Percentiles rank a stretch among this genome's conserved stretches.
Evolutionary conservation across 1,284 basidiomycete genomes (phyloP).

Genomic region (Chalciporus sp.): DNA sequence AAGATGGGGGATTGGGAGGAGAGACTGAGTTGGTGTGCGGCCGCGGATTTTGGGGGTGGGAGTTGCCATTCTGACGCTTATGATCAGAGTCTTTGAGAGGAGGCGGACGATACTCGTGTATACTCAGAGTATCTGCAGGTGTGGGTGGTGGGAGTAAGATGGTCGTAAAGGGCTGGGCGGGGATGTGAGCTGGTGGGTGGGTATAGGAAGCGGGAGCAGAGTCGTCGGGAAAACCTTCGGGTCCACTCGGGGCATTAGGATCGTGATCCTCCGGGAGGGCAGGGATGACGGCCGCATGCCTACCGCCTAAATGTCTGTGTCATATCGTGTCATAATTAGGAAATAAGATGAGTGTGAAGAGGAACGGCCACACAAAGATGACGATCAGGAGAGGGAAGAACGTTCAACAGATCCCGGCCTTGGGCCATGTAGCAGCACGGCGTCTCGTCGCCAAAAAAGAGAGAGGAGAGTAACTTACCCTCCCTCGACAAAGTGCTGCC

Average conservation of each 20-base stretch:
- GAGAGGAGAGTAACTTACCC: slow-evolving; percentile 60
- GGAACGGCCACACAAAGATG: slow-evolving; percentile 19
- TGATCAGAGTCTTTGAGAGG: slow-evolving; percentile 20
- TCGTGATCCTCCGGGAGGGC: slow-evolving; percentile 74
- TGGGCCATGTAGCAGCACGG: slow-evolving; percentile 14
- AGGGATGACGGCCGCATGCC: slow-evolving; percentile 76
- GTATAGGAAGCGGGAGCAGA: slow-evolving; percentile 19
- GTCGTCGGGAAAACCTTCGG: slow-evolving; percentile 34
- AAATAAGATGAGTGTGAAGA: slow-evolving; percentile 29
- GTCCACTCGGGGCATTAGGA: slow-evolving; percentile 43
- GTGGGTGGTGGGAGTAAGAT: slow-evolving; percentile 34
- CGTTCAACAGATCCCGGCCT: slow-evolving; percentile 10
- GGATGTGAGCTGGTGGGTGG: slow-evolving; percentile 23
- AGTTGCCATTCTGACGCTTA: slow-evolving; percentile 22
- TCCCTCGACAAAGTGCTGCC: slow-evolving; percentile 81
- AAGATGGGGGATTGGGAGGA: slow-evolving; percentile 1
- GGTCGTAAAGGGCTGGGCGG: slow-evolving; percentile 32
- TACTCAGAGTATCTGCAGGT: slow-evolving; percentile 29
- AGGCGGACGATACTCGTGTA: slow-evolving; percentile 37
- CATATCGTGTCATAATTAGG: slow-evolving; percentile 36
- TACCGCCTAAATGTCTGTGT: slow-evolving; percentile 68
- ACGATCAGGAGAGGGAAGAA: slow-evolving; percentile 12
- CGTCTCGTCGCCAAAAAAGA: slow-evolving; percentile 13
- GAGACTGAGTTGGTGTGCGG: slow-evolving; percentile 17
- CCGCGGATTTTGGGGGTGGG: slow-evolving; percentile 15